phyloP scores from a whole-genome alignment of 2,329 filamentous ascomycete species.

The Hypoxylon sp. region DNA sequence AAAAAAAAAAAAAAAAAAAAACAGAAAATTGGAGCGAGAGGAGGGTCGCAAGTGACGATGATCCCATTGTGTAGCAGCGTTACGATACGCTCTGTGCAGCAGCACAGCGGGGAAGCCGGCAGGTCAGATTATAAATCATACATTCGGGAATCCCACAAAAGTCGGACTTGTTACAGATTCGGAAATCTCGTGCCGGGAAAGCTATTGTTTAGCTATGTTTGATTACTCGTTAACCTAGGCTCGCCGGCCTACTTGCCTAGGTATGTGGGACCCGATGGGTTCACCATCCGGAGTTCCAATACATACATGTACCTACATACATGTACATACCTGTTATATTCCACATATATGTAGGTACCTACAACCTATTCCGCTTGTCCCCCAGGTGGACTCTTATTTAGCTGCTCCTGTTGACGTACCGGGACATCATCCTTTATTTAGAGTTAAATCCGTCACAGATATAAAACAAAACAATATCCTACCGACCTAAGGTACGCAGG shows the following conservation, averaged over 20 bases:
- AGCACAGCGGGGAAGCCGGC: neutral
- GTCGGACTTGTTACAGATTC: slow-evolving; percentile 12
- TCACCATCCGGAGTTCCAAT: slow-evolving; percentile 1
- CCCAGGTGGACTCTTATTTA: slow-evolving; percentile 11
- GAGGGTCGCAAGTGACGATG: neutral
- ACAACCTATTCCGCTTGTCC: too few relatives aligned
- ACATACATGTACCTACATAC: too few relatives aligned
- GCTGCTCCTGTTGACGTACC: slow-evolving; percentile 9
- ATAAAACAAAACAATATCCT: neutral
- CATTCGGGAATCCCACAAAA: slow-evolving; percentile 12
- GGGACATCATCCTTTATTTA: slow-evolving; percentile 28
- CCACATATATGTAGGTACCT: neutral
- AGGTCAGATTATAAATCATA: slow-evolving; percentile 22
- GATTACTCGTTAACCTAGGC: slow-evolving; percentile 4
- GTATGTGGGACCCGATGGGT: slow-evolving; percentile 30
- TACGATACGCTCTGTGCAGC: neutral
- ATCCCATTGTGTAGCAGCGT: neutral
- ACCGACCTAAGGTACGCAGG: too few relatives aligned
- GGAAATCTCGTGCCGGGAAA: slow-evolving; percentile 10
- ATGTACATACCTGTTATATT: too few relatives aligned
- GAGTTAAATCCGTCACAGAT: neutral
- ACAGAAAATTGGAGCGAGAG: neutral
- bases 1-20: neutral
- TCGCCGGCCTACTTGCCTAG: slow-evolving; percentile 20
- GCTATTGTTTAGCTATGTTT: neutral